Percentiles rank a stretch among this genome's conserved stretches.
Evolutionary conservation across 768 basidiomycete species (phyloP).

Genomic region (Trametes sanguinea): DNA sequence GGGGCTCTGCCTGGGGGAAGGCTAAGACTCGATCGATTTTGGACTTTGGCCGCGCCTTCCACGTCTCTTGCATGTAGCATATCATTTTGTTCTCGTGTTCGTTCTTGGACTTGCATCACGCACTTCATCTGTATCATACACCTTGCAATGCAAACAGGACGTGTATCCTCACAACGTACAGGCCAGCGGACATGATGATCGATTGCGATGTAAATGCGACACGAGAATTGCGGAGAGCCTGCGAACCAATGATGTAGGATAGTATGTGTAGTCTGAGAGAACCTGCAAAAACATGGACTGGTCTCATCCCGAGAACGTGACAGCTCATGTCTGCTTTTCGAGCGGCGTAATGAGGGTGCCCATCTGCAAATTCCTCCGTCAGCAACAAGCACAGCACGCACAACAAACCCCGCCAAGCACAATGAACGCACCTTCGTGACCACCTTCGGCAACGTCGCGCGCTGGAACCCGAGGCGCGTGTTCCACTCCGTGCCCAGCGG

Average conservation of each 20-base stretch:
- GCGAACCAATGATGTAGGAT: no score
- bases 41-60: not conserved
- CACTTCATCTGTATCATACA: not conserved
- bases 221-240: not conserved
- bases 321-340: conserved; percentile 46
- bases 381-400: not conserved
- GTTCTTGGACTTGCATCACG: not conserved
- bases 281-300: not conserved
- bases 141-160: not conserved
- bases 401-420: not conserved
- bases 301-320: conserved; percentile 20
- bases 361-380: conserved; percentile 45
- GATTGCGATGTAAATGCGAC: not conserved
- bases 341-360: conserved; percentile 71
- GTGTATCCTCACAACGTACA: not conserved
- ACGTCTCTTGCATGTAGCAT: not conserved
- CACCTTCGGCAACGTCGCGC: conserved; percentile 80
- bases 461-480: conserved; percentile 80
- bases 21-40: not conserved
- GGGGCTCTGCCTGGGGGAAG: conserved; percentile 49
- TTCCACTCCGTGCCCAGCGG: conserved; percentile 95
- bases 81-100: not conserved
- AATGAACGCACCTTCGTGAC: conserved; percentile 70
- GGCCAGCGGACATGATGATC: not conserved
- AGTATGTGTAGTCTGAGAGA: no score